Evolutionary conservation across 148 eudicot genomes (phyloP).

Genomic region (Beta vulgaris): DNA sequence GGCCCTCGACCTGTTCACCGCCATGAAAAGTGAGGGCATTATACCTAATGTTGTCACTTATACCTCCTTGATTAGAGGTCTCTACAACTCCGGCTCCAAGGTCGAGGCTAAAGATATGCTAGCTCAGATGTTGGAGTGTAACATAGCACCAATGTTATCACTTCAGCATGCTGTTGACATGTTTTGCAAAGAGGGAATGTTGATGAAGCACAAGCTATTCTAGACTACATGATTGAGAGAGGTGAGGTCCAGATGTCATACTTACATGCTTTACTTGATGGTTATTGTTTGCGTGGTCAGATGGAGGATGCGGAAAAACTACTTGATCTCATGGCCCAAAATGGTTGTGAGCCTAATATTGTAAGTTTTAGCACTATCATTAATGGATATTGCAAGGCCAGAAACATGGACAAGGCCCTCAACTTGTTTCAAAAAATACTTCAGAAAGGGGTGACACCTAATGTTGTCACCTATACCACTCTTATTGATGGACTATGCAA

Average conservation of each 20-base stretch:
- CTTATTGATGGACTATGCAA: constrained; percentile 20
- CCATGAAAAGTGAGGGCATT: constrained; percentile 11
- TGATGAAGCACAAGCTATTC: background rate
- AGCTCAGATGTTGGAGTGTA: constrained; percentile 9
- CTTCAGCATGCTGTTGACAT: constrained; percentile 22
- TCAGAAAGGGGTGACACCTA: constrained; percentile 3
- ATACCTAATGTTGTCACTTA: constrained; percentile 17
- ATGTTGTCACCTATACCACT: constrained; percentile 4
- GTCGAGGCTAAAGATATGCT: too few species aligned
- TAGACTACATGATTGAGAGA: background rate
- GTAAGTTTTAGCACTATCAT: constrained; percentile 15
- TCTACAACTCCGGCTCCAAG: too few species aligned
- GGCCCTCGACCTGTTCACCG: constrained; percentile 4
- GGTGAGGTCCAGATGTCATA: background rate
- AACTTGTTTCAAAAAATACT: background rate
- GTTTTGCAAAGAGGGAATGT: constrained; percentile 19
- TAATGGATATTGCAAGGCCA: constrained; percentile 15
- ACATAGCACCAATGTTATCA: background rate
- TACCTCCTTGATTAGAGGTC: constrained; percentile 17
- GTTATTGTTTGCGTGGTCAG: constrained; percentile 23
- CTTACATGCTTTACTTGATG: constrained; percentile 19
- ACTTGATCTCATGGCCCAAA: background rate
- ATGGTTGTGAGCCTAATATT: background rate
- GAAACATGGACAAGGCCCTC: constrained; percentile 11
- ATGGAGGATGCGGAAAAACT: constrained; percentile 6